Percentiles rank a stretch among this genome's conserved stretches.
Evolutionary conservation across 2,329 filamentous ascomycete species (phyloP).

Genomic region (Hyphodiscus sp.): DNA sequence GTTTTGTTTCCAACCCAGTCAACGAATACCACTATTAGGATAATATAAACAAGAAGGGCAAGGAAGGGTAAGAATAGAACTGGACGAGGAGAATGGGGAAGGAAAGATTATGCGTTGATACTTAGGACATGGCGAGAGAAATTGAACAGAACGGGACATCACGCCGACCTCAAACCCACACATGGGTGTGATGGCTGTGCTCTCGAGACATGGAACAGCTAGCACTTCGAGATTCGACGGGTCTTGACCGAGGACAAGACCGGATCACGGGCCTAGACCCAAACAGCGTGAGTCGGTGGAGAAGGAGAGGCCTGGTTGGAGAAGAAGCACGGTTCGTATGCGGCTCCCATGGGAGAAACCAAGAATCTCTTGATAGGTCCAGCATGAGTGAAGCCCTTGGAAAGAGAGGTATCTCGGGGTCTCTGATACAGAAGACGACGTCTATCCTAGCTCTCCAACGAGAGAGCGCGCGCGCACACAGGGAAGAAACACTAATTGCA

Average conservation of each 20-base stretch:
- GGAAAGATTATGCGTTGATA: slow-evolving; percentile 13
- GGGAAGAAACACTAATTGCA: slow-evolving; percentile 10
- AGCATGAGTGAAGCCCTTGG: slow-evolving; percentile 18
- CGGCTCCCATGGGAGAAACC: too few species aligned
- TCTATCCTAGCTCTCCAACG: slow-evolving; percentile 6
- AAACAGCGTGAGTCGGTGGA: slow-evolving; percentile 2
- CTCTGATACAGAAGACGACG: slow-evolving; percentile 12
- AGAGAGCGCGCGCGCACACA: slow-evolving; percentile 4
- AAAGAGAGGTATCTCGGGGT: background rate
- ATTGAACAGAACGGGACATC: slow-evolving; percentile 11
- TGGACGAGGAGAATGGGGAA: slow-evolving; percentile 1
- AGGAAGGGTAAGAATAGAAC: slow-evolving; percentile 15
- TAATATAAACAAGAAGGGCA: slow-evolving; percentile 5
- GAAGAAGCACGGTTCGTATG: too few species aligned
- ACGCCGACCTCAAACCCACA: slow-evolving; percentile 14
- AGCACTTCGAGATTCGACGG: slow-evolving; percentile 8
- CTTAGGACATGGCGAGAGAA: slow-evolving; percentile 3
- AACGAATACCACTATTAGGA: slow-evolving; percentile 6
- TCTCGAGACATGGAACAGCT: slow-evolving; percentile 11
- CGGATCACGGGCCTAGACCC: slow-evolving; percentile 3
- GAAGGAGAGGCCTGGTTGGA: background rate
- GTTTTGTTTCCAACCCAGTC: slow-evolving; percentile 17
- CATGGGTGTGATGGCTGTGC: slow-evolving; percentile 15
- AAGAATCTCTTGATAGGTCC: background rate
- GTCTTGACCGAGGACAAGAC: slow-evolving; percentile 3